Percentiles rank a stretch among this genome's conserved stretches.
Evolutionary conservation across 768 basidiomycete genomes (phyloP).

Genomic region (Gyrodon lividus): DNA sequence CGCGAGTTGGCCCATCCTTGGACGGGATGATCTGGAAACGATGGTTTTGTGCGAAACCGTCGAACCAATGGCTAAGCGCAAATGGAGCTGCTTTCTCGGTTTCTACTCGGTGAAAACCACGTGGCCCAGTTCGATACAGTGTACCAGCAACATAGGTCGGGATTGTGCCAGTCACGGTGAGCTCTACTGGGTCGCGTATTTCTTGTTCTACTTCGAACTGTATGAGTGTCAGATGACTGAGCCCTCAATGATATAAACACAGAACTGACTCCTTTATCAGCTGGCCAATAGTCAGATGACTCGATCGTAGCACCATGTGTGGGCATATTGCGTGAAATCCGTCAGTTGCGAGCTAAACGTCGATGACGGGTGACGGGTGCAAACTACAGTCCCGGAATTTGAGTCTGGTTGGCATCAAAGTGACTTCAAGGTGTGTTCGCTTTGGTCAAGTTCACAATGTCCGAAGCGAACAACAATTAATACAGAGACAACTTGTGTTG

Average conservation of each 20-base stretch:
- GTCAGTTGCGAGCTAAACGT: too few relatives aligned
- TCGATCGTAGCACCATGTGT: background rate
- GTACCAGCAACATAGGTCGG: conserved; percentile 28
- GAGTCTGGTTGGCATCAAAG: too few relatives aligned
- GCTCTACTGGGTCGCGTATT: conserved; percentile 1
- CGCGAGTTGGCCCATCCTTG: conserved; percentile 4
- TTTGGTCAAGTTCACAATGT: too few relatives aligned
- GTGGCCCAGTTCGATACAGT: conserved; percentile 32
- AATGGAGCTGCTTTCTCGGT: conserved; percentile 5
- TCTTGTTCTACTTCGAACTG: background rate
- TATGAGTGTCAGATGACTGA: background rate
- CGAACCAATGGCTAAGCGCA: conserved; percentile 29
- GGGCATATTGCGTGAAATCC: background rate
- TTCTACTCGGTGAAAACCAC: conserved; percentile 14
- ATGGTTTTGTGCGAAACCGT: conserved; percentile 30
- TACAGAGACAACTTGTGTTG: too few relatives aligned
- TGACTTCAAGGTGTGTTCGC: too few relatives aligned
- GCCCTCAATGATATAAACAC: too few relatives aligned
- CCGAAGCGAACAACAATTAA: too few relatives aligned
- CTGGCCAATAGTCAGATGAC: conserved; percentile 3
- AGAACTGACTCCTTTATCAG: conserved; percentile 1
- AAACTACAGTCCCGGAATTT: too few relatives aligned
- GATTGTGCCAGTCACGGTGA: conserved; percentile 11
- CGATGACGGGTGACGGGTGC: too few relatives aligned
- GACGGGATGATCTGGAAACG: conserved; percentile 26